Conservation (phyloP, 176 grass and related monocot genomes). For the Calamus simplicifolius region DNA sequence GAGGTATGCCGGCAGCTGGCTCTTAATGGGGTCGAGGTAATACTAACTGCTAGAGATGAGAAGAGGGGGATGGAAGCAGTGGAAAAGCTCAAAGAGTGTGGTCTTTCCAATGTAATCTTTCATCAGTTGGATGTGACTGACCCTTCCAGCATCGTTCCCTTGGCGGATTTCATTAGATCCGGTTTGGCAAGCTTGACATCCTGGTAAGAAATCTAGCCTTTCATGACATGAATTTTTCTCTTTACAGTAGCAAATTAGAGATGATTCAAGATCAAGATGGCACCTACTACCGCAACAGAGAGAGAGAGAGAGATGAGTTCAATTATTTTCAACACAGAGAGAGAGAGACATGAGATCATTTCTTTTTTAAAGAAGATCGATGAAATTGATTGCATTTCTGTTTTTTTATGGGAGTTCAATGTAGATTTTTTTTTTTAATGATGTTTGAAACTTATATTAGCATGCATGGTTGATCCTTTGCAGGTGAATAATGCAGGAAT, state of each 20-base stretch:
- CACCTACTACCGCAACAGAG: no score
- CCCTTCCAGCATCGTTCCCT: constrained; percentile 19
- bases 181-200: constrained; percentile 57
- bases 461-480: constrained; percentile 3
- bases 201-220: constrained; percentile 31
- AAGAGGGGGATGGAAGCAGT: constrained; percentile 30
- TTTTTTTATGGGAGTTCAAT: no score
- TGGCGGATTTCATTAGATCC: constrained; percentile 24
- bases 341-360: no score
- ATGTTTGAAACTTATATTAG: no score
- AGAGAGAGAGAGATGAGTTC: no score
- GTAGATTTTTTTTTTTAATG: no score
- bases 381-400: no score
- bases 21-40: constrained; percentile 29
- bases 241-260: no score
- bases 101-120: constrained; percentile 38
- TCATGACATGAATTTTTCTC: no score
- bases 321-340: no score
- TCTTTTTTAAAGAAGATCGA: no score
- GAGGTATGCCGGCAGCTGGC: constrained; percentile 51
- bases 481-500: constrained; percentile 63
- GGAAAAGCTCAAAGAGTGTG: constrained; percentile 24
- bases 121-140: constrained; percentile 55
- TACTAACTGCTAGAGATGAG: constrained; percentile 65
- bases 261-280: no score